Evolutionary conservation across 306 rosid species (phyloP).

Genomic region (Rubus parviflorus): DNA sequence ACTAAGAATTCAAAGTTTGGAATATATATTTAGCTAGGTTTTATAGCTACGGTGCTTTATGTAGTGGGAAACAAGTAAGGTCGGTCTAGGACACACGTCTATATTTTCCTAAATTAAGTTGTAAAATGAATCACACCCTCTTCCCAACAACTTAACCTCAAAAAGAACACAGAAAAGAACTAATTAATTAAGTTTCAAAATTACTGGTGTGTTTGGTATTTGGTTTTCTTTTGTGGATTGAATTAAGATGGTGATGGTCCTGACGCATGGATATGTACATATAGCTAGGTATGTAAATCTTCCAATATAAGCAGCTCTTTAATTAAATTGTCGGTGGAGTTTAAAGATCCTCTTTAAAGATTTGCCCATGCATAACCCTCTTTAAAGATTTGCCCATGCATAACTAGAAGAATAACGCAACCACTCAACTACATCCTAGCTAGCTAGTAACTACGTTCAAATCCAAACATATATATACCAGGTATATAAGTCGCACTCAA

Average conservation of each 20-base stretch:
- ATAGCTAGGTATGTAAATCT: neutral
- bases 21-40: neutral
- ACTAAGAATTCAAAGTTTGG: neutral
- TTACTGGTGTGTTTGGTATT: conserved; percentile 5
- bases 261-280: neutral
- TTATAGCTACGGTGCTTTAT: neutral
- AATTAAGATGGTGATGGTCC: neutral
- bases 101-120: neutral
- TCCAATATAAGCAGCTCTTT: neutral
- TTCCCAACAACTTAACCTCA: neutral
- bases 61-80: neutral
- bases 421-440: neutral
- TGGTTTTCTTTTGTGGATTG: conserved; percentile 8
- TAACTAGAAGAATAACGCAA: neutral
- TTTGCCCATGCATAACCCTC: neutral
- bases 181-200: too few species aligned
- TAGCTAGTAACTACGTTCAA: too few species aligned
- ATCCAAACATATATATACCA: too few species aligned
- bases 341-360: conserved; percentile 1
- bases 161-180: too few species aligned
- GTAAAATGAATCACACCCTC: neutral
- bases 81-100: neutral
- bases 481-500: neutral
- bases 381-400: conserved; percentile 1
- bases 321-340: neutral